Conservation (phyloP, 2,329 filamentous ascomycete species). For the Lomentospora prolificans region DNA sequence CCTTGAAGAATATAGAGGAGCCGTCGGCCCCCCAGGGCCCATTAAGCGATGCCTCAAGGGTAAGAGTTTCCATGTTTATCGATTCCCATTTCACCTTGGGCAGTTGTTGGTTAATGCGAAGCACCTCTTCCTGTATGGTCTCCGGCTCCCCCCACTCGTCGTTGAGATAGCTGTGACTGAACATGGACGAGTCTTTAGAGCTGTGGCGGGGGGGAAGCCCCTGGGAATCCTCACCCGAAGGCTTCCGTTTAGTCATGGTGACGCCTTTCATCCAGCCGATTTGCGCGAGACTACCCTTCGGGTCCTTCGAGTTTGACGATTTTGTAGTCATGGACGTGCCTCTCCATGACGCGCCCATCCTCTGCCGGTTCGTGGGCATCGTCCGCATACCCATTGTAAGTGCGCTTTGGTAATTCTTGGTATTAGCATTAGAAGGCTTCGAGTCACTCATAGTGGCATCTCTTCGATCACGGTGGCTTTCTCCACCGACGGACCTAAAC, state of each 20-base stretch:
- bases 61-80: slow-evolving; percentile 52
- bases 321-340: slow-evolving; percentile 51
- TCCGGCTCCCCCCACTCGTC: slow-evolving; percentile 53
- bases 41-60: slow-evolving; percentile 49
- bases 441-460: slow-evolving; percentile 53
- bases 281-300: slow-evolving; percentile 43
- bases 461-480: slow-evolving; percentile 45
- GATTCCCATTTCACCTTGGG: slow-evolving; percentile 56
- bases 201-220: slow-evolving; percentile 35
- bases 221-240: slow-evolving; percentile 25
- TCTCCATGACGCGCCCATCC: slow-evolving; percentile 36
- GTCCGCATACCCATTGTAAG: slow-evolving; percentile 34
- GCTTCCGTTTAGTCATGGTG: slow-evolving; percentile 48
- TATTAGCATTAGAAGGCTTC: slow-evolving; percentile 33
- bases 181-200: slow-evolving; percentile 42
- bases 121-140: slow-evolving; percentile 53
- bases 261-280: slow-evolving; percentile 64
- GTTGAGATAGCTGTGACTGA: slow-evolving; percentile 40
- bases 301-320: slow-evolving; percentile 26
- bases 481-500: slow-evolving; percentile 63
- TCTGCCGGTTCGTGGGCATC: slow-evolving; percentile 27
- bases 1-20: slow-evolving; percentile 51
- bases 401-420: slow-evolving; percentile 32
- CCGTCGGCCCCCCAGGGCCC: slow-evolving; percentile 52
- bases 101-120: slow-evolving; percentile 51